These are phyloP conservation scores for Ceratobasidium sp. DNA, from an alignment of 1,284 basidiomycete genomes.

Conservation along the genomic window DNA sequence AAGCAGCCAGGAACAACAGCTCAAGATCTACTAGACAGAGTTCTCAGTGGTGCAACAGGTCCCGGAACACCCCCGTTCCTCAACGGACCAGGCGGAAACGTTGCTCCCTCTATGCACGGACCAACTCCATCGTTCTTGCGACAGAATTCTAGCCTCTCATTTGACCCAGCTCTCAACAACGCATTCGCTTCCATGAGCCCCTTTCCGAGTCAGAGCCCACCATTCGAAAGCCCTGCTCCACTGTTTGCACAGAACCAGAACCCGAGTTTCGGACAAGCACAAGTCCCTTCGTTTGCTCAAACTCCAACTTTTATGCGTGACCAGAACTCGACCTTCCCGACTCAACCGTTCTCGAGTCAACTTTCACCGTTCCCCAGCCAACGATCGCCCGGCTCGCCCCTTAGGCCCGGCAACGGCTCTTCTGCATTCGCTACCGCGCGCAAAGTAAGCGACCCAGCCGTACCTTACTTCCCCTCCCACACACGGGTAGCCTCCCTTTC, in stretches of 20 bases:
- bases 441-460: constrained; percentile 17
- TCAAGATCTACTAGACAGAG: constrained; percentile 68
- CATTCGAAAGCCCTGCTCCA: not conserved
- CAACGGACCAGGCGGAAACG: not conserved
- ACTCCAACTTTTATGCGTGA: constrained; percentile 12
- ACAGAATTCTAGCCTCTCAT: not conserved
- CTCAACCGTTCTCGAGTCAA: not conserved
- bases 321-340: not conserved
- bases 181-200: constrained; percentile 8
- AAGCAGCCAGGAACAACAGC: constrained; percentile 62
- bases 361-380: constrained; percentile 22
- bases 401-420: not conserved
- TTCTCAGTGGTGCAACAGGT: constrained; percentile 55
- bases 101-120: not conserved
- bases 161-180: not conserved
- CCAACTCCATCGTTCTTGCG: constrained; percentile 35
- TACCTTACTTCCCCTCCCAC: constrained; percentile 18
- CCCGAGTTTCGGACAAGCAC: not conserved
- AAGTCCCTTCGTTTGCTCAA: not conserved
- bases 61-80: constrained; percentile 21
- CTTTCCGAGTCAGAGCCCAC: constrained; percentile 7
- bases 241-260: not conserved
- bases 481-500: constrained; percentile 23
- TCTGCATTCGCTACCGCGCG: not conserved
- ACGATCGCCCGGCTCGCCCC: constrained; percentile 9